Percentiles rank a stretch among this genome's conserved stretches.
These are phyloP conservation scores for Fomitopsis schrenkii DNA, from an alignment of 1,284 basidiomycete species.

Conservation along the genomic window DNA sequence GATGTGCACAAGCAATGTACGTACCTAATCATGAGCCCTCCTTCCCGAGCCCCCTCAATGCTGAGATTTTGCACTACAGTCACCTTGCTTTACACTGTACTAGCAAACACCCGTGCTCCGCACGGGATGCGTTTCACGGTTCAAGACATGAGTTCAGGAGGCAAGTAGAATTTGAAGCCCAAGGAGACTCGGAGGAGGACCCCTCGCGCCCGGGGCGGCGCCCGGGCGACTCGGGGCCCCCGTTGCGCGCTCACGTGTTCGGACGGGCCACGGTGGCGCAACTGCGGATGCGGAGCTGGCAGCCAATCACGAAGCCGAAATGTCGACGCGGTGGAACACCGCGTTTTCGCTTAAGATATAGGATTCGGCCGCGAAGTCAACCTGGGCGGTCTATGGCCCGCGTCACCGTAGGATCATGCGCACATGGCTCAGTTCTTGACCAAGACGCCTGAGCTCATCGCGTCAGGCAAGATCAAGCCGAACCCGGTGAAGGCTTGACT, in stretches of 20 bases:
- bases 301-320: no score
- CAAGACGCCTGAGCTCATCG: slow-evolving; percentile 15
- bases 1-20: slow-evolving; percentile 14
- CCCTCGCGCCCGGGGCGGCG: slow-evolving; percentile 13
- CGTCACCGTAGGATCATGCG: slow-evolving; percentile 12
- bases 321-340: no score
- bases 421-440: slow-evolving; percentile 19
- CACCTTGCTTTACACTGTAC: slow-evolving; percentile 14
- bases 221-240: no score
- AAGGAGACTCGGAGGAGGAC: no score
- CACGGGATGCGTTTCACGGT: no score
- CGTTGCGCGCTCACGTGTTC: no score
- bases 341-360: slow-evolving; percentile 3
- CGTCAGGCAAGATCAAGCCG: slow-evolving; percentile 11
- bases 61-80: not conserved
- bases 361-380: slow-evolving; percentile 12
- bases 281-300: no score
- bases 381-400: slow-evolving; percentile 6
- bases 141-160: no score
- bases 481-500: slow-evolving; percentile 19
- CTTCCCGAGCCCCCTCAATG: not conserved
- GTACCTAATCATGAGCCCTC: not conserved
- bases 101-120: no score
- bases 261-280: no score
- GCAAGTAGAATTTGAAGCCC: no score